Evolutionary conservation across 805 yeast species (phyloP), one percentile per base, ranked within the genome.

Genomic region (Clavispora carvajalis): DNA sequence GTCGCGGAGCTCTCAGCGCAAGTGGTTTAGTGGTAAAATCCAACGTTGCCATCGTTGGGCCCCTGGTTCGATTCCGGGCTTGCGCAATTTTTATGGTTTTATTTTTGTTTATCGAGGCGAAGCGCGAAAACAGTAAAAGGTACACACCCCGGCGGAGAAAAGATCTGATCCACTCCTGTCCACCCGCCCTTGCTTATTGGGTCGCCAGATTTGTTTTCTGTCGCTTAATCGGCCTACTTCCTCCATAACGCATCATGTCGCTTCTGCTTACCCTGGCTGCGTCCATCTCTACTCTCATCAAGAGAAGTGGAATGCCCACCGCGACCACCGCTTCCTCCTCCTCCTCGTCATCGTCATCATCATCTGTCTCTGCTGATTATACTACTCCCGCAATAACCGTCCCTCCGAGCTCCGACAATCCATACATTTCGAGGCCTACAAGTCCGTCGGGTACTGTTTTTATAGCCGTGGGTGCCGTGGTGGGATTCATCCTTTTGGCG

Each of bases 401-500:
- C 10, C 95, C 95, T 0, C 65, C 81, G 1, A 69, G 76, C 30
- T 51, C 50, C 13, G 63, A 71, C 37, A 87, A 87, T 59, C 95
- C 95, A 9, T 80, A 73, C 52, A 68, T 87, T 15, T 61, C 73
- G 49, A 60, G 65, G 34, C 60, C 79, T 5, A 55, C 55, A 16
- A 67, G 71, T 34, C 86, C 89, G 1, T 71, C 76, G 35, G 95
- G 95, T 1, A 83, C 93, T 1, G 89, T 88, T 2, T 87, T 86
- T 62, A 87, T 88, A 38, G 83, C 85, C 0, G 83, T 86, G 33
- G 95, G 95, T 1, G 68, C 82, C 9, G 69, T 81, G 28, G 77
- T 81, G 4, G 85, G 81, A 0, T 79, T 77, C 28, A 63, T 84
- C 4, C 59, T 80, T 16, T 46, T 81, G 3, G 71, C 69, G 1